Percentiles rank a stretch among this genome's conserved stretches.
These are phyloP conservation scores for Didymella pomorum DNA, from an alignment of 2,329 filamentous ascomycete species.

Conservation along the genomic window DNA sequence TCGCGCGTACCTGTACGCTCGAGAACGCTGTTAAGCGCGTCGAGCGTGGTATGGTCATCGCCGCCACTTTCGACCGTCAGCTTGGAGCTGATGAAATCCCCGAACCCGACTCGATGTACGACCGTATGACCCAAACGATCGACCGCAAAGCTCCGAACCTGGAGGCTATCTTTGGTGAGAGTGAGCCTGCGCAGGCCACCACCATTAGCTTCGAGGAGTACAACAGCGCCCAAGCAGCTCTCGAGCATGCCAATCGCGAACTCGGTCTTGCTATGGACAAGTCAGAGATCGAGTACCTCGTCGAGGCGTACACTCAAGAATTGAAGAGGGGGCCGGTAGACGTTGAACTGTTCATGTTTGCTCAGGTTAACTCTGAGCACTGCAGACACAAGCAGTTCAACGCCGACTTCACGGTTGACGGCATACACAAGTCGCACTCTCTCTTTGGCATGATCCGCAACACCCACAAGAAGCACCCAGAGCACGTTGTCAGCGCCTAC, in stretches of 20 bases:
- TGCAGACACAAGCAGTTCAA: constrained; percentile 93
- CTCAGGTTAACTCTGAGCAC: constrained; percentile 98
- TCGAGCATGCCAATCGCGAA: constrained; percentile 83
- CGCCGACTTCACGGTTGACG: constrained; percentile 94
- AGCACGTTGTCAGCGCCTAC: constrained; percentile 92
- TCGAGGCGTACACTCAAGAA: constrained; percentile 77
- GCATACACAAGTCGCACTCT: constrained; percentile 77
- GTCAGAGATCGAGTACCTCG: constrained; percentile 90
- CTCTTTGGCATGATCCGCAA: constrained; percentile 97
- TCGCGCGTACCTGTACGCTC: constrained; percentile 89
- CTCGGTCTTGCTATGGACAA: constrained; percentile 87
- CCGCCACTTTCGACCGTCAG: constrained; percentile 66
- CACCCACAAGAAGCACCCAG: constrained; percentile 80
- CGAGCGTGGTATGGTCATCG: constrained; percentile 84
- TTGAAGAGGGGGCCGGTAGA: constrained; percentile 77
- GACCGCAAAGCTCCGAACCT: constrained; percentile 72
- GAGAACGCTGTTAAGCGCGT: constrained; percentile 76
- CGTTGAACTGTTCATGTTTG: constrained; percentile 99
- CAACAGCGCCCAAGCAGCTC: constrained; percentile 71
- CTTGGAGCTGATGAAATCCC: constrained; percentile 61
- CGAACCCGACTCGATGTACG: constrained; percentile 78
- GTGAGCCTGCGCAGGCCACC: constrained; percentile 69
- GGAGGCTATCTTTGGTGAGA: constrained; percentile 79
- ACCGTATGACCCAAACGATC: constrained; percentile 94
- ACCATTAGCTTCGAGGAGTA: constrained; percentile 74